These are phyloP conservation scores for Neurospora pannonica DNA, from an alignment of 495 filamentous ascomycete species.

Conservation along the genomic window DNA sequence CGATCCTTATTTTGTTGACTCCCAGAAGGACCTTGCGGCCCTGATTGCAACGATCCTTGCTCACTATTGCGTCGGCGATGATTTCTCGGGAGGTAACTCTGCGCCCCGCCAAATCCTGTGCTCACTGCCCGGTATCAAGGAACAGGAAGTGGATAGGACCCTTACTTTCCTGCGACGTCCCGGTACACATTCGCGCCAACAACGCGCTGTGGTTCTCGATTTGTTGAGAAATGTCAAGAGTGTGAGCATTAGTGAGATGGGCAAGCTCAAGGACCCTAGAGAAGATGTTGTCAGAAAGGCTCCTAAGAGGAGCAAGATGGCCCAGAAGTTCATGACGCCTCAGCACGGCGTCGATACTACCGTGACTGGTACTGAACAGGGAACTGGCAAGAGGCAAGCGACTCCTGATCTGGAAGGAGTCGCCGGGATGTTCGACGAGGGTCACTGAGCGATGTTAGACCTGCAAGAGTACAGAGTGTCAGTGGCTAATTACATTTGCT, in stretches of 20 bases:
- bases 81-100: slow-evolving; percentile 40
- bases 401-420: slow-evolving; percentile 35
- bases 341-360: not conserved
- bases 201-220: slow-evolving; percentile 77
- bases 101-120: slow-evolving; percentile 49
- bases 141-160: slow-evolving; percentile 49
- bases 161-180: slow-evolving; percentile 44
- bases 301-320: slow-evolving; percentile 41
- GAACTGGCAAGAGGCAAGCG: slow-evolving; percentile 8
- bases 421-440: slow-evolving; percentile 32
- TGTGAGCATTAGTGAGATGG: slow-evolving; percentile 85
- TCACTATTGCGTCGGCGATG: slow-evolving; percentile 39
- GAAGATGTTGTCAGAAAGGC: slow-evolving; percentile 3
- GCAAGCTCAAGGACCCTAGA: slow-evolving; percentile 55
- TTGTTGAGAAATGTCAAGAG: slow-evolving; percentile 78
- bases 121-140: slow-evolving; percentile 44
- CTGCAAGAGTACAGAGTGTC: not conserved
- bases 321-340: slow-evolving; percentile 46
- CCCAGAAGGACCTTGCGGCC: slow-evolving; percentile 84
- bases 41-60: slow-evolving; percentile 80
- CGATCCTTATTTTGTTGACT: slow-evolving; percentile 92
- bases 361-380: slow-evolving; percentile 5
- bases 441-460: slow-evolving; percentile 1
- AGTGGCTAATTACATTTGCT: not conserved
- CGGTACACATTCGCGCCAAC: slow-evolving; percentile 53